These are phyloP conservation scores for Amaranthus cruentus DNA, from an alignment of 148 eudicot genomes.

Conservation along the genomic window DNA sequence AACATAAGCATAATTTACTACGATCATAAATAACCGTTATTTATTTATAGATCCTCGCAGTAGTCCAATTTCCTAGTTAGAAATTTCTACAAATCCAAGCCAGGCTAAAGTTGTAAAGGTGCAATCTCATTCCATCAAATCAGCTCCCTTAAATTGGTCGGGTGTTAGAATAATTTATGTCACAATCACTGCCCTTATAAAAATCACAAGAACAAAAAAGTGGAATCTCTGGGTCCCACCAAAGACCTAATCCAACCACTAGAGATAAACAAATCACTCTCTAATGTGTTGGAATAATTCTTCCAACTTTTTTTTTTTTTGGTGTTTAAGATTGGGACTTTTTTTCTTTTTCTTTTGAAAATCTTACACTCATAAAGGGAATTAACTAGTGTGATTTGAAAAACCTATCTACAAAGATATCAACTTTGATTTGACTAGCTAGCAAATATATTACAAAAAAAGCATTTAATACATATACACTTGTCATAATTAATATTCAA, in stretches of 20 bases:
- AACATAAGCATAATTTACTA: no score
- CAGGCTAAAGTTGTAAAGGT: neutral
- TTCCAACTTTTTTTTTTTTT: neutral
- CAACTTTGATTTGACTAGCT: no score
- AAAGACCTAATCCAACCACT: conserved; percentile 39
- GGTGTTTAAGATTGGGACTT: neutral
- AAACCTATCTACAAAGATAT: no score
- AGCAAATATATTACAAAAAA: no score
- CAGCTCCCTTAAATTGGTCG: conserved; percentile 1
- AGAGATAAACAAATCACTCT: conserved; percentile 18
- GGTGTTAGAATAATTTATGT: conserved; percentile 19
- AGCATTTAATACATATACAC: no score
- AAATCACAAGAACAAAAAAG: conserved; percentile 23
- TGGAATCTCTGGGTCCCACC: conserved; percentile 27
- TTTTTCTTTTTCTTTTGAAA: neutral
- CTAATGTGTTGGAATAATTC: neutral
- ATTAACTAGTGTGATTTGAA: no score
- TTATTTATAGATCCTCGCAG: no score
- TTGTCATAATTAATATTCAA: no score
- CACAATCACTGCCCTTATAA: conserved; percentile 16
- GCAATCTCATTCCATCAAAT: neutral
- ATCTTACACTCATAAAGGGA: no score
- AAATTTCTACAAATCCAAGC: neutral
- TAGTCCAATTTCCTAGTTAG: neutral
- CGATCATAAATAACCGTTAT: no score